Percentiles rank a stretch among this genome's conserved stretches.
These are phyloP conservation scores for Graphium sp. DNA, from an alignment of 2,329 filamentous ascomycete species.

Conservation along the genomic window DNA sequence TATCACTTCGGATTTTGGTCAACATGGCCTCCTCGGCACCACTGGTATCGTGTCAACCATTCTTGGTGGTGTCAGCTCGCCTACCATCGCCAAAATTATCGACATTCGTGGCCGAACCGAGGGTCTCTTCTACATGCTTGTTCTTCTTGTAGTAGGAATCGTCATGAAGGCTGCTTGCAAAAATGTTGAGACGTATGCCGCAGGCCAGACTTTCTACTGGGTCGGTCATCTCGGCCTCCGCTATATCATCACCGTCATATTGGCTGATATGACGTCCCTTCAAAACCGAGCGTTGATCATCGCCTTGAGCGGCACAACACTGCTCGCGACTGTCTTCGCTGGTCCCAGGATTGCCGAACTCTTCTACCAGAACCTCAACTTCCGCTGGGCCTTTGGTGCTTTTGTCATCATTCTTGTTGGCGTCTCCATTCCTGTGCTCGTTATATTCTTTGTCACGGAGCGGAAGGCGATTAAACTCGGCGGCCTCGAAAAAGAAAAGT, in stretches of 20 bases:
- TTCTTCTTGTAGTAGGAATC: conserved; percentile 32
- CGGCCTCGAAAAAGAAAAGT: conserved; percentile 21
- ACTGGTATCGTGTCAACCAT: conserved; percentile 41
- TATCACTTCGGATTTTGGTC: conserved; percentile 46
- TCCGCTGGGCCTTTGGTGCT: conserved; percentile 37
- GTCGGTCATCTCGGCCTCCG: conserved; percentile 29
- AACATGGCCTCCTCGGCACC: conserved; percentile 50
- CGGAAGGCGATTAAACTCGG: conserved; percentile 32
- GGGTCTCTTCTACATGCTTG: conserved; percentile 22
- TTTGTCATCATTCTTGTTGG: conserved; percentile 45
- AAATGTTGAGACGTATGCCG: conserved; percentile 39
- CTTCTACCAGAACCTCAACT: conserved; percentile 20
- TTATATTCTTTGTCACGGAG: conserved; percentile 17
- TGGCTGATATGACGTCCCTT: conserved; percentile 24
- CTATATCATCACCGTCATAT: conserved; percentile 22
- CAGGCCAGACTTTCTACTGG: conserved; percentile 47
- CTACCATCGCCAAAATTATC: conserved; percentile 27
- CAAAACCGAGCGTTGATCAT: conserved; percentile 24
- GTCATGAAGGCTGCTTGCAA: conserved; percentile 46
- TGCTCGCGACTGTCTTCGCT: conserved; percentile 25
- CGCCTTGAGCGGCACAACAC: conserved; percentile 23
- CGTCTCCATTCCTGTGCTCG: conserved; percentile 18
- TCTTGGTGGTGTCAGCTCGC: conserved; percentile 18
- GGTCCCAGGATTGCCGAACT: conserved; percentile 21
- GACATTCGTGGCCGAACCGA: conserved; percentile 30